Percentiles rank a stretch among this genome's conserved stretches.
Conservation (phyloP, 108 stramenopile species). For the Skeletonema marinoi region DNA sequence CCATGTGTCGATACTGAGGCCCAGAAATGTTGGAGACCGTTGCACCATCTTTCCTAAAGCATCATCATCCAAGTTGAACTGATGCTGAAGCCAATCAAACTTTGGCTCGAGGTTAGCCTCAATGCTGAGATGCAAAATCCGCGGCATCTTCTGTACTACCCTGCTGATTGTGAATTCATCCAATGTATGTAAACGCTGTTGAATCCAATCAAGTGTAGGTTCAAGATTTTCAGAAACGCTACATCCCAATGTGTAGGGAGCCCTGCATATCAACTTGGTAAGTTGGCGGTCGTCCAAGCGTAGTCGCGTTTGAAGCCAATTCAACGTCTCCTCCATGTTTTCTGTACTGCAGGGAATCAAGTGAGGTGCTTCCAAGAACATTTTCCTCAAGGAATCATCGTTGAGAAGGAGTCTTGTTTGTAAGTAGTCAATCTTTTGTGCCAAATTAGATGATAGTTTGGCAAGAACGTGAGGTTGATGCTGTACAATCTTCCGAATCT, state of each 20-base stretch:
- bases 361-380: constrained; percentile 3
- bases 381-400: not conserved
- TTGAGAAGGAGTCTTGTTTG: not conserved
- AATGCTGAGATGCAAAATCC: not conserved
- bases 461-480: not conserved
- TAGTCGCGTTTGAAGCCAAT: not conserved
- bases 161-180: not conserved
- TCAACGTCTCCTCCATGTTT: not conserved
- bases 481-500: not conserved
- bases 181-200: not conserved
- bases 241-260: not conserved
- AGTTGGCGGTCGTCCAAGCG: not conserved
- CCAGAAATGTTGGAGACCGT: not conserved
- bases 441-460: not conserved
- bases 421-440: constrained; percentile 1
- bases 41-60: not conserved
- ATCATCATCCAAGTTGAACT: not conserved
- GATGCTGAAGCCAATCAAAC: not conserved
- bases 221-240: constrained; percentile 1
- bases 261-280: not conserved
- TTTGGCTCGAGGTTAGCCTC: constrained; percentile 2
- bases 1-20: not conserved
- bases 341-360: not conserved
- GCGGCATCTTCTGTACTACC: not conserved
- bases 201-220: not conserved